Conservation (phyloP, 1,139 yeast species). For the Pneumocystis canis region DNA sequence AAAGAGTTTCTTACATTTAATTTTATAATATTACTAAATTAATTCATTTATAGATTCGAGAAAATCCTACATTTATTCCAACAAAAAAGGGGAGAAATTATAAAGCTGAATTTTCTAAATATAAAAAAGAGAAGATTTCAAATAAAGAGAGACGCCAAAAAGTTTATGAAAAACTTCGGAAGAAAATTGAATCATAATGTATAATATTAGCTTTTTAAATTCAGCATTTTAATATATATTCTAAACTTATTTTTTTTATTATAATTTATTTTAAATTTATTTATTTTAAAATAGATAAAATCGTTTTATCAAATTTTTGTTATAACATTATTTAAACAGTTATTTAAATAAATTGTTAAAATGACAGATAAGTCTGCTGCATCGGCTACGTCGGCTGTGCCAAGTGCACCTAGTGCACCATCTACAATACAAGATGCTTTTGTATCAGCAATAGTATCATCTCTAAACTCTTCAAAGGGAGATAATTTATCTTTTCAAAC, state of each 20-base stretch:
- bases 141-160: not conserved
- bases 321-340: not conserved
- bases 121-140: not conserved
- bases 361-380: not conserved
- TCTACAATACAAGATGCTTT: not conserved
- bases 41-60: constrained; percentile 55
- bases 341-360: not conserved
- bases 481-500: not conserved
- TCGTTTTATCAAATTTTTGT: not conserved
- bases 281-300: not conserved
- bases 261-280: not conserved
- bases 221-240: not conserved
- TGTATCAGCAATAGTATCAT: not conserved
- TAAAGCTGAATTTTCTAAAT: not conserved
- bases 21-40: not conserved
- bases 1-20: constrained; percentile 24
- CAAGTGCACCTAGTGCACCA: not conserved
- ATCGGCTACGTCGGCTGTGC: too few relatives aligned
- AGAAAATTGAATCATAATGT: not conserved
- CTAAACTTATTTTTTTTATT: not conserved
- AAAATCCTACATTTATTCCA: constrained; percentile 70
- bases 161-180: not conserved
- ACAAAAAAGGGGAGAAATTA: constrained; percentile 56
- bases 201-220: not conserved
- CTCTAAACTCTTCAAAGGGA: not conserved